These are phyloP conservation scores for Biscogniauxia marginata DNA, from an alignment of 2,329 filamentous ascomycete genomes.

Conservation along the genomic window DNA sequence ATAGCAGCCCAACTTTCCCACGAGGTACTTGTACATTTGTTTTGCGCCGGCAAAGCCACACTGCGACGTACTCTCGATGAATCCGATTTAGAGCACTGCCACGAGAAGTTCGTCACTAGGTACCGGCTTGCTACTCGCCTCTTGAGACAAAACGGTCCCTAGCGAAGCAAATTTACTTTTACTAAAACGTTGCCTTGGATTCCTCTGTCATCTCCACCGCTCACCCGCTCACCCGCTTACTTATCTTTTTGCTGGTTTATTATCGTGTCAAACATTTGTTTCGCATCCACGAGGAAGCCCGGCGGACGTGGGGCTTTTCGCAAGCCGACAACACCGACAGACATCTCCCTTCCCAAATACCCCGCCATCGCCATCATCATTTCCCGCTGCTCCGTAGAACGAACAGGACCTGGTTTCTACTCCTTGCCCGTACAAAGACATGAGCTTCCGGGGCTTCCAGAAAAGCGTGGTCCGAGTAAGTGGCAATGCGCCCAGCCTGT, in stretches of 20 bases:
- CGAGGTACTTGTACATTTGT: neutral
- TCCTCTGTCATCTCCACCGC: too few relatives aligned
- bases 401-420: neutral
- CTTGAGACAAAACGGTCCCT: neutral
- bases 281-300: neutral
- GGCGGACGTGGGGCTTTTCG: neutral
- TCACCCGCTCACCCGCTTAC: too few relatives aligned
- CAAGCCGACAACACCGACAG: neutral
- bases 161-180: too few relatives aligned
- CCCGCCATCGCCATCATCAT: conserved; percentile 6
- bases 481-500: conserved; percentile 13
- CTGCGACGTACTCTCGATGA: conserved; percentile 7
- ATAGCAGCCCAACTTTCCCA: neutral
- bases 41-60: conserved; percentile 11
- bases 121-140: neutral
- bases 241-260: neutral
- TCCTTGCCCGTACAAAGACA: conserved; percentile 38
- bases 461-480: conserved; percentile 85
- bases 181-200: neutral
- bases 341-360: neutral
- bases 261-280: neutral
- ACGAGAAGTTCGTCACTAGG: conserved; percentile 18
- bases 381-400: neutral
- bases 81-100: conserved; percentile 19
- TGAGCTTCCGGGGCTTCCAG: conserved; percentile 97